phyloP scores from a whole-genome alignment of 768 basidiomycete species.

The Mycena crocata region DNA sequence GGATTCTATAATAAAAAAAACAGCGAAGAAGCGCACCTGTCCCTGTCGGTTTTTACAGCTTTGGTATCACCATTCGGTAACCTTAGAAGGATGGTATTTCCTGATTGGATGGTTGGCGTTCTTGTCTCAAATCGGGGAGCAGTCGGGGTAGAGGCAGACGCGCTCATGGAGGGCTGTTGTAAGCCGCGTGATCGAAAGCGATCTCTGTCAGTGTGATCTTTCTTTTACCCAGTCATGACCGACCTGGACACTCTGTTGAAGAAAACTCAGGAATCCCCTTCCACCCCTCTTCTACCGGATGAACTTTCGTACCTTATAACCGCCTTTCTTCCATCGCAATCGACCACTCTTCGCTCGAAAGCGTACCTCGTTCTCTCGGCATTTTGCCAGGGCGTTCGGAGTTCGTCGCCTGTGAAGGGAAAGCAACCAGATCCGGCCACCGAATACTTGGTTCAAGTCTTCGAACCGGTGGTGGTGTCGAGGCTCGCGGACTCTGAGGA shows the following conservation, averaged over 20 bases:
- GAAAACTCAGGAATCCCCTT: slow-evolving; percentile 42
- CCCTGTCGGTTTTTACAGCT: slow-evolving; percentile 76
- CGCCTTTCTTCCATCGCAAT: slow-evolving; percentile 63
- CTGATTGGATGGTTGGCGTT: slow-evolving; percentile 62
- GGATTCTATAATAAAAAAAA: not conserved
- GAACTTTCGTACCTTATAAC: slow-evolving; percentile 65
- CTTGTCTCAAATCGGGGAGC: slow-evolving; percentile 34
- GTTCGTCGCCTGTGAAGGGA: slow-evolving; percentile 47
- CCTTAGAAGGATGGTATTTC: slow-evolving; percentile 82
- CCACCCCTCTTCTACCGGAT: slow-evolving; percentile 57
- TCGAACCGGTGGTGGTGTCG: slow-evolving; percentile 61
- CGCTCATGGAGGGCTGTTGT: slow-evolving; percentile 22
- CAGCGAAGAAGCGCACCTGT: slow-evolving; percentile 64
- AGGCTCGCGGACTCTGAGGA: slow-evolving; percentile 70
- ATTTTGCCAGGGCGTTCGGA: slow-evolving; percentile 71
- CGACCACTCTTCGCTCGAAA: slow-evolving; percentile 65
- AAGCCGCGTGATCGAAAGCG: slow-evolving; percentile 10
- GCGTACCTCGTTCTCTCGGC: slow-evolving; percentile 78
- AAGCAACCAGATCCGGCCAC: slow-evolving; percentile 60
- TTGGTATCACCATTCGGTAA: slow-evolving; percentile 86
- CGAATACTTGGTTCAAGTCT: slow-evolving; percentile 58
- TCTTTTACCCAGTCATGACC: too few relatives aligned
- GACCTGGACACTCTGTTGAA: slow-evolving; percentile 45
- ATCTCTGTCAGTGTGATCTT: too few relatives aligned
- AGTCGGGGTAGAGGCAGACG: slow-evolving; percentile 7